Conservation (phyloP, 179 eudicot species). For the Beta macrorhiza region DNA sequence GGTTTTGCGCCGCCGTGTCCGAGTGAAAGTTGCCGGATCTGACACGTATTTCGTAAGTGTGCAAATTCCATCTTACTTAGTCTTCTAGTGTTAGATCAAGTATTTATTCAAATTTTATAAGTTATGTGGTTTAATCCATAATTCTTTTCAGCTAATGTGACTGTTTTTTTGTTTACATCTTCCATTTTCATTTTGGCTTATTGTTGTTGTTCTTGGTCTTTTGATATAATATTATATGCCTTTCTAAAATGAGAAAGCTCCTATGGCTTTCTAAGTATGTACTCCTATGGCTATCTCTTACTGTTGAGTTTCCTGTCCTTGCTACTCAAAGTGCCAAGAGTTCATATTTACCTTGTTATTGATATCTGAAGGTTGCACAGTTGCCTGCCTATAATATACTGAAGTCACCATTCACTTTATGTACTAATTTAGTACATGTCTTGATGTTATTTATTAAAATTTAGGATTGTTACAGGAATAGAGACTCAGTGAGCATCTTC, state of each 20-base stretch:
- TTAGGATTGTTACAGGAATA: not conserved
- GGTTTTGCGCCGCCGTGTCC: too few species aligned
- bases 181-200: not conserved
- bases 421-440: not conserved
- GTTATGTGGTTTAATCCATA: not conserved
- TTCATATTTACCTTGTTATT: not conserved
- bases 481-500: constrained; percentile 8
- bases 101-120: too few species aligned
- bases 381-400: not conserved
- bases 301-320: not conserved
- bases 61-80: not conserved
- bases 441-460: not conserved
- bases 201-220: not conserved
- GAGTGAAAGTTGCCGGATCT: too few species aligned
- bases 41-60: too few species aligned
- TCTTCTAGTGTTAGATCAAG: not conserved
- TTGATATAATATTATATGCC: not conserved
- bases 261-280: not conserved
- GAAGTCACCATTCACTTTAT: not conserved
- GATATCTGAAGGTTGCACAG: not conserved
- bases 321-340: constrained; percentile 13
- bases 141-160: not conserved
- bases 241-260: not conserved
- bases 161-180: not conserved
- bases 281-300: not conserved